These are phyloP conservation scores for Pythium dissimile DNA, from an alignment of 352 stramenopile species.

Conservation along the genomic window DNA sequence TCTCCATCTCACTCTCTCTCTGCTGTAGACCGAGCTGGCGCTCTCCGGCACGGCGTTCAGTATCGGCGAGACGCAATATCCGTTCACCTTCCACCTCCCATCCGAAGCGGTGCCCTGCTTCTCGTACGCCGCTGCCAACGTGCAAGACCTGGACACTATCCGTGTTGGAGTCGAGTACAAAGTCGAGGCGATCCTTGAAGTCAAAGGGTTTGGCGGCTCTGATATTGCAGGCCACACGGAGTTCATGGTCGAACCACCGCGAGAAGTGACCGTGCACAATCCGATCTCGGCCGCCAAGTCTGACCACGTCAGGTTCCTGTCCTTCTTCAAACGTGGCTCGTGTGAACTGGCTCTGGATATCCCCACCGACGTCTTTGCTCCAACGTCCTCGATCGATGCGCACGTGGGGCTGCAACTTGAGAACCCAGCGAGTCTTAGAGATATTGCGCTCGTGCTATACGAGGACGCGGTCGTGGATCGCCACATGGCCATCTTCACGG, in stretches of 20 bases:
- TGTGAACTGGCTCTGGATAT: neutral
- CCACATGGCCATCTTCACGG: neutral
- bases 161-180: slow-evolving; percentile 1
- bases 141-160: neutral
- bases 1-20: neutral
- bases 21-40: neutral
- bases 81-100: slow-evolving; percentile 1
- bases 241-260: neutral
- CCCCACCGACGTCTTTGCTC: neutral
- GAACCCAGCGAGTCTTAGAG: neutral
- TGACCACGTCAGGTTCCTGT: neutral
- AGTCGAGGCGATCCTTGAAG: neutral
- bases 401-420: neutral
- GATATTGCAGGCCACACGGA: neutral
- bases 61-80: neutral
- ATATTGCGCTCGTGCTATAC: neutral
- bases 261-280: neutral
- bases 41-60: neutral
- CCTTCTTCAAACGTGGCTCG: neutral
- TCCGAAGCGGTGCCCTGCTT: neutral
- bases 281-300: neutral
- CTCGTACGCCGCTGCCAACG: neutral
- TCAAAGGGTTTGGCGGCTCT: neutral
- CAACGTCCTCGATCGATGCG: neutral
- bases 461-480: neutral